A percentile compares a stretch with the other conserved stretches of the same genome.
These are phyloP conservation scores for Ceratopteris richardii DNA, from an alignment of 75 land plant genomes.

Conservation along the genomic window DNA sequence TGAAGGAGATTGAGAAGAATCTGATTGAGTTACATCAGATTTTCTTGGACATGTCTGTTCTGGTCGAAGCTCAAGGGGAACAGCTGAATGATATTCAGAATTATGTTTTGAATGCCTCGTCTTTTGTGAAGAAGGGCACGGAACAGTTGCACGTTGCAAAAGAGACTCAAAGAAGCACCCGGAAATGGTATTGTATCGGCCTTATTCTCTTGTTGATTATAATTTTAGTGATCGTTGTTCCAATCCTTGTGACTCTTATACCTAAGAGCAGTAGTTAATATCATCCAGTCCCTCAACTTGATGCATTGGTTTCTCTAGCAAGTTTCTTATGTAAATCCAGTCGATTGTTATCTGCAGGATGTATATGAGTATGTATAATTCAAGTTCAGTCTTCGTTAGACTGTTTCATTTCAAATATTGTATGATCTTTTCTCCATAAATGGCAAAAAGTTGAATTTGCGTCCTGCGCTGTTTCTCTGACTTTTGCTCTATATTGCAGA, in stretches of 20 bases:
- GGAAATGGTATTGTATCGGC: conserved; percentile 45
- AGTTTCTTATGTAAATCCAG: too few species aligned
- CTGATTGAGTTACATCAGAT: conserved; percentile 55
- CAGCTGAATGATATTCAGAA: conserved; percentile 50
- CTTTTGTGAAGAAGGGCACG: conserved; percentile 30
- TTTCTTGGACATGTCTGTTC: conserved; percentile 45
- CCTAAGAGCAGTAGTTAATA: neutral
- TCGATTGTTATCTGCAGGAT: too few species aligned
- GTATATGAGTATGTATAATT: too few species aligned
- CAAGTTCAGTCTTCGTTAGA: too few species aligned
- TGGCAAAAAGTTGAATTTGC: too few species aligned
- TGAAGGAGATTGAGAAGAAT: conserved; percentile 46
- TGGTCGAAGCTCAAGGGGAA: conserved; percentile 58
- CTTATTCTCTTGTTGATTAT: conserved; percentile 25
- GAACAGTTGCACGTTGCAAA: conserved; percentile 27
- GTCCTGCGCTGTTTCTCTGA: too few species aligned
- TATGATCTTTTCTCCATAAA: too few species aligned
- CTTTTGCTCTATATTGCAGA: too few species aligned
- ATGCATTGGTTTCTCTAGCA: too few species aligned
- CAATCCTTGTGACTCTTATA: conserved; percentile 17
- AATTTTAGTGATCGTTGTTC: conserved; percentile 36
- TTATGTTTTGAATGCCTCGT: conserved; percentile 32
- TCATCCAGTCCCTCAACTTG: neutral
- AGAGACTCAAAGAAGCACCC: conserved; percentile 27
- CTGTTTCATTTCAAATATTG: too few species aligned